Evolutionary conservation across 2,329 filamentous ascomycete genomes (phyloP), one percentile per base, ranked within the genome.

Genomic region (Leptosphaerulina australis): DNA sequence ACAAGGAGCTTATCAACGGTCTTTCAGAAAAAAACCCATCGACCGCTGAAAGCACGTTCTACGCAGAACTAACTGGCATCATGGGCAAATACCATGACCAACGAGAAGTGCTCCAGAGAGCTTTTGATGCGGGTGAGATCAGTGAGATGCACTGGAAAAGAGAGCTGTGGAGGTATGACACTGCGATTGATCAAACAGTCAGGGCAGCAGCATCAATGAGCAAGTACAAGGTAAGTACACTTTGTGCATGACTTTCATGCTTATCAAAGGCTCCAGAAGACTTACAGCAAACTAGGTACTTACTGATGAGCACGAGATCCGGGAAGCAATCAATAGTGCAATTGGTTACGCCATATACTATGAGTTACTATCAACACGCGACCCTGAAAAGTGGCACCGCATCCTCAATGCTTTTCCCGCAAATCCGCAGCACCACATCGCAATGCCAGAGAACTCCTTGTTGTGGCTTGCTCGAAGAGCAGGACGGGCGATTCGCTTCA

Each of bases 401-500:
- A 15, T 52, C 8, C 28, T 38, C 12, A 21, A 44, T 10, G 18
- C 30, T 12, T 7, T 25, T 6, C 33, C 45, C 1, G 11, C 47
- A 3, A 37, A 47, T n/a, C 20, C 11, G 9, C 38, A 26, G 4
- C 26, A 38, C 9, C 15, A 15, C 3, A 2, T 3, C 5, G 8
- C 21, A n/a, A 10, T 7, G 8, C 22, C 11, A 14, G 12, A n/a
- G 8, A 37, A 20, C 10, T 28, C 26, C 2, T 5, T 51, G 0
- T 22, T 17, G 6, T 26, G 15, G 25, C 4, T 40, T 1, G 5
- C 48, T 29, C 14, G 45, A 40, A 41, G 28, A 8, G 40, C 38
- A 2, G 49, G 50, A 31, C 58, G 44, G 36, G 40, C 58, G 3
- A 29, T 50, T 5, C 56, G 62, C 10, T 51, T 45, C 17, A 21